Percentiles rank a stretch among this genome's conserved stretches.
Evolutionary conservation across 1,284 basidiomycete species (phyloP).

Genomic region (Sparassis latifolia): DNA sequence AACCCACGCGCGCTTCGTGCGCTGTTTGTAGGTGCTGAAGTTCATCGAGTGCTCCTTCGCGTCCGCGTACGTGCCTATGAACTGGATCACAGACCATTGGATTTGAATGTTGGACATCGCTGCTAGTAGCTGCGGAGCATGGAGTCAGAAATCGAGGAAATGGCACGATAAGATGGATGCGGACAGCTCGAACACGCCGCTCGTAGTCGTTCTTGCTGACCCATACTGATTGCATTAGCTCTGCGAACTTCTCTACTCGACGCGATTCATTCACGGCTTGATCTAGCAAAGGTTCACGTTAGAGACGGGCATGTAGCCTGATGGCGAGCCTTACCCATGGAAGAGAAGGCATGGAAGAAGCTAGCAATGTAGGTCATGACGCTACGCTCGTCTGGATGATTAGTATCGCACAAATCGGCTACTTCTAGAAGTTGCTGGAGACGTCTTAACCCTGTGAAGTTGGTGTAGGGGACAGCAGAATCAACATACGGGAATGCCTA

Average conservation of each 20-base stretch:
- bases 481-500: constrained; percentile 78
- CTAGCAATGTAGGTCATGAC: constrained; percentile 96
- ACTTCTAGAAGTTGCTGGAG: constrained; percentile 89
- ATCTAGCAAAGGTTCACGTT: constrained; percentile 41
- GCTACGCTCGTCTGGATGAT: constrained; percentile 88
- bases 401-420: constrained; percentile 88
- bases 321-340: constrained; percentile 65
- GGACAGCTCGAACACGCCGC: constrained; percentile 57
- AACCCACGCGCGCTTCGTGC: constrained; percentile 83
- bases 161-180: constrained; percentile 1
- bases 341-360: constrained; percentile 97
- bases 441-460: constrained; percentile 1
- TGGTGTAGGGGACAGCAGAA: constrained; percentile 1
- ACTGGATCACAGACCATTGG: constrained; percentile 57
- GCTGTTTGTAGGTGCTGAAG: constrained; percentile 83
- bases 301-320: no score
- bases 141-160: constrained; percentile 3
- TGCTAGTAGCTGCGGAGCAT: constrained; percentile 48
- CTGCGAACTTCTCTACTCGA: constrained; percentile 92
- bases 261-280: constrained; percentile 93
- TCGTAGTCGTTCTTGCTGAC: constrained; percentile 90
- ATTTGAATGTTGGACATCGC: constrained; percentile 58
- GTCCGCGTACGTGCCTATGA: constrained; percentile 74
- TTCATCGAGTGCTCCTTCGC: constrained; percentile 72
- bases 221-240: constrained; percentile 90